Percentiles rank a stretch among this genome's conserved stretches.
These are phyloP conservation scores for Rhizopogon salebrosus DNA, from an alignment of 768 basidiomycete genomes.

Conservation along the genomic window DNA sequence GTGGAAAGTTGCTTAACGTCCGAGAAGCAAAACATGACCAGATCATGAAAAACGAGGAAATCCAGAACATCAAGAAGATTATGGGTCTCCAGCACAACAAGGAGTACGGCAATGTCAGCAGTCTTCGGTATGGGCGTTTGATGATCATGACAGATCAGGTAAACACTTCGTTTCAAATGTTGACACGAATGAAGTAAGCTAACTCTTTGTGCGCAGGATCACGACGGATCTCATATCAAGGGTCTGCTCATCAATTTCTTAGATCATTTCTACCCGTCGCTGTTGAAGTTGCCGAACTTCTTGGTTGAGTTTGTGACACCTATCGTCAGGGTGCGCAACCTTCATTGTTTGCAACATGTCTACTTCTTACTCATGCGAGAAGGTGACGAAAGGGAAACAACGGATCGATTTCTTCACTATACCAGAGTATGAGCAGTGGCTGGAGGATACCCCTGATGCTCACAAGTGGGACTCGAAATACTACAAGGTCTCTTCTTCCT, in stretches of 20 bases:
- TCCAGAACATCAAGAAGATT: slow-evolving; percentile 97
- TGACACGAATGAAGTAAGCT: not conserved
- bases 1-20: slow-evolving; percentile 95
- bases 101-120: slow-evolving; percentile 63
- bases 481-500: slow-evolving; percentile 74
- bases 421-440: slow-evolving; percentile 94
- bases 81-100: slow-evolving; percentile 94
- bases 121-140: slow-evolving; percentile 85
- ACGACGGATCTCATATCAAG: slow-evolving; percentile 99
- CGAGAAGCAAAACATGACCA: slow-evolving; percentile 94
- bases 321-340: slow-evolving; percentile 76
- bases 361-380: not conserved
- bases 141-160: slow-evolving; percentile 99
- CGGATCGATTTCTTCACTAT: slow-evolving; percentile 92
- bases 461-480: slow-evolving; percentile 92
- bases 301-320: slow-evolving; percentile 98
- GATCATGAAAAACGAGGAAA: slow-evolving; percentile 97
- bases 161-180: slow-evolving; percentile 15
- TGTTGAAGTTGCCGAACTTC: slow-evolving; percentile 87
- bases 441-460: slow-evolving; percentile 67
- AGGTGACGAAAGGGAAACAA: slow-evolving; percentile 78
- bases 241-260: slow-evolving; percentile 98
- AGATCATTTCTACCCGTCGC: slow-evolving; percentile 93
- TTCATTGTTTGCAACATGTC: not conserved
- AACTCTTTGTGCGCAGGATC: slow-evolving; percentile 59